Evolutionary conservation across 768 basidiomycete genomes (phyloP), one percentile per base, ranked within the genome.

Genomic region (Podaxis carcinomalis): DNA sequence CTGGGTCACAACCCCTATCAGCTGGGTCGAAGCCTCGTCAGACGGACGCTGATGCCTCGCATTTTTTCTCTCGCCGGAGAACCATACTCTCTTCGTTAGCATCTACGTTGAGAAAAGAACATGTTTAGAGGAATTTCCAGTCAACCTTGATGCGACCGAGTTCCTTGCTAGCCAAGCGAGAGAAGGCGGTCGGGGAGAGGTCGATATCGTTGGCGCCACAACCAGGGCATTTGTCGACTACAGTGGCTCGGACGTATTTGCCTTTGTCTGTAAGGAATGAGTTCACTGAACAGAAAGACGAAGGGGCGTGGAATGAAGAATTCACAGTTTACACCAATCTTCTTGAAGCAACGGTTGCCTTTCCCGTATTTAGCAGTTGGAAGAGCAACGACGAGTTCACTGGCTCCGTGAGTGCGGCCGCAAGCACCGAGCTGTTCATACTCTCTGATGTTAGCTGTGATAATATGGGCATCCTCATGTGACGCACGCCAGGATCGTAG

Each of bases 341-440:
- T 35, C 47, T 57, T 57, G 46, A 19, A n/a, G 35, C 56, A 57
- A 27, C 27, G 56, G 32, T 28, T 36, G 6, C 56, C 56, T 19
- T 14, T 64, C 68, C 89, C 88, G 68, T 79, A 89, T 16, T 88
- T 72, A 1, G 71, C 49, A 28, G 77, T 66, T 11, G 86, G 84
- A 40, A 84, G 83, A 5, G 87, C 87, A 57, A 75, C 83, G 64
- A 89, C 84, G 67, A 71, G 67, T 53, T 88, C 79, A 5, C 61
- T 61, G 65, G 82, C 80, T 0, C 62, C 72, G 74, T 85, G 87
- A 49, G 73, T 76, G 64, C 80, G 78, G 47, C 86, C 87, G 69
- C 88, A 89, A 7, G 88, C 79, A 53, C 85, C 86, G 37, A 88
- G 78, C 56, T 57, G 21, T 19, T 37, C n/a, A 28, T 23, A 23